A percentile compares a stretch with the other conserved stretches of the same genome.
Conservation (phyloP, 1,284 basidiomycete species). For the Neotropicomus parvogracilis region DNA sequence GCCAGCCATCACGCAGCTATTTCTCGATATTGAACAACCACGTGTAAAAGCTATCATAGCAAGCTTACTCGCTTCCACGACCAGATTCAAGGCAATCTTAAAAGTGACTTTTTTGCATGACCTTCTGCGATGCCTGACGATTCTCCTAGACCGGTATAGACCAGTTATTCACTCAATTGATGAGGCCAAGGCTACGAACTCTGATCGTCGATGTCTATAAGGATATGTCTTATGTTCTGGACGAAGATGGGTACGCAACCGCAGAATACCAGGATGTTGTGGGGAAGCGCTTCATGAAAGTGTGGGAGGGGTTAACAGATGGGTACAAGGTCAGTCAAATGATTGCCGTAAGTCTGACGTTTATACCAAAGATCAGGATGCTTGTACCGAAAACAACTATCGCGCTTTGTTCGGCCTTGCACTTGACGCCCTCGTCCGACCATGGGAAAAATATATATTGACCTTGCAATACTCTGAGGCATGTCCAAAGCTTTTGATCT, state of each 20-base stretch:
- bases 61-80: slow-evolving; percentile 50
- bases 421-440: slow-evolving; percentile 82
- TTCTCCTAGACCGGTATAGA: slow-evolving; percentile 74
- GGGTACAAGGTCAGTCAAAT: slow-evolving; percentile 69
- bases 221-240: slow-evolving; percentile 83
- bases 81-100: slow-evolving; percentile 66
- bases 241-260: slow-evolving; percentile 81
- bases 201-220: slow-evolving; percentile 86
- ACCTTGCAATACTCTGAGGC: slow-evolving; percentile 88
- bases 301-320: slow-evolving; percentile 82
- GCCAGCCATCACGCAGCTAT: slow-evolving; percentile 63
- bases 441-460: slow-evolving; percentile 89
- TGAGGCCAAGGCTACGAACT: slow-evolving; percentile 80
- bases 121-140: slow-evolving; percentile 1
- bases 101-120: slow-evolving; percentile 47
- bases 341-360: neutral
- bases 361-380: slow-evolving; percentile 49
- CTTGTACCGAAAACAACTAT: slow-evolving; percentile 86
- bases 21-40: slow-evolving; percentile 57
- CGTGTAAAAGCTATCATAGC: slow-evolving; percentile 45
- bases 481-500: slow-evolving; percentile 16
- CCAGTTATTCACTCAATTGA: slow-evolving; percentile 90
- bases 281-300: slow-evolving; percentile 82
- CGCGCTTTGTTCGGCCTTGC: slow-evolving; percentile 80
- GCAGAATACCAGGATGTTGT: slow-evolving; percentile 86